These are phyloP conservation scores for Sparassis latifolia DNA, from an alignment of 1,284 basidiomycete species.

Conservation along the genomic window DNA sequence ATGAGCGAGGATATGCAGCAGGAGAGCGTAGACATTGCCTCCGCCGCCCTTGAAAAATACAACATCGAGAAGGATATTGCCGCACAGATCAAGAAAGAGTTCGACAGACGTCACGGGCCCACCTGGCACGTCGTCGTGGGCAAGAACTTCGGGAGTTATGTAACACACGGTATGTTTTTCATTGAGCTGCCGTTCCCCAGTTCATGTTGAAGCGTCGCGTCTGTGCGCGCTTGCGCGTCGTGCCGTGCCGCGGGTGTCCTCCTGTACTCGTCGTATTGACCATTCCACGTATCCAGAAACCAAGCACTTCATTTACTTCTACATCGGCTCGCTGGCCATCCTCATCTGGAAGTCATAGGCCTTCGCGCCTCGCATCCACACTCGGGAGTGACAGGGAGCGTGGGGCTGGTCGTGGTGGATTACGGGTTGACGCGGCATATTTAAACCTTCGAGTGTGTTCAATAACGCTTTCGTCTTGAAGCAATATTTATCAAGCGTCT, in stretches of 20 bases:
- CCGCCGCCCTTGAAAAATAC: constrained; percentile 82
- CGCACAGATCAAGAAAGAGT: constrained; percentile 96
- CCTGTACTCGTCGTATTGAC: constrained; percentile 6
- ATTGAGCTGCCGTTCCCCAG: background rate
- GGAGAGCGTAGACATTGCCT: constrained; percentile 84
- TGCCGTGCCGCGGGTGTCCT: constrained; percentile 1
- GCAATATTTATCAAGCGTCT: too few species aligned
- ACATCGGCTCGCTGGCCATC: constrained; percentile 83
- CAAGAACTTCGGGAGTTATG: constrained; percentile 97
- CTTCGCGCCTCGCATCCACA: background rate
- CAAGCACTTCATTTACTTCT: constrained; percentile 97
- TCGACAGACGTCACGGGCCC: constrained; percentile 85
- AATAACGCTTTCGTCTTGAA: too few species aligned
- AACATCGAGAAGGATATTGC: constrained; percentile 97
- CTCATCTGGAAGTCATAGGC: constrained; percentile 90
- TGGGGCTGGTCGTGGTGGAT: too few species aligned
- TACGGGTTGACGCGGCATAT: too few species aligned
- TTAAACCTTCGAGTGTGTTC: too few species aligned
- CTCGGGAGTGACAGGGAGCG: too few species aligned
- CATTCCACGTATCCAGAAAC: constrained; percentile 58
- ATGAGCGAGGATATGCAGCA: constrained; percentile 97
- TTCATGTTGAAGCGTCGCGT: background rate
- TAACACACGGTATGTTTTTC: constrained; percentile 80
- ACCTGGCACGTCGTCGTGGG: constrained; percentile 99
- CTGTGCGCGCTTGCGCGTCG: background rate